Conservation (phyloP, 2,329 filamentous ascomycete species). For the Thelonectria blattea region DNA sequence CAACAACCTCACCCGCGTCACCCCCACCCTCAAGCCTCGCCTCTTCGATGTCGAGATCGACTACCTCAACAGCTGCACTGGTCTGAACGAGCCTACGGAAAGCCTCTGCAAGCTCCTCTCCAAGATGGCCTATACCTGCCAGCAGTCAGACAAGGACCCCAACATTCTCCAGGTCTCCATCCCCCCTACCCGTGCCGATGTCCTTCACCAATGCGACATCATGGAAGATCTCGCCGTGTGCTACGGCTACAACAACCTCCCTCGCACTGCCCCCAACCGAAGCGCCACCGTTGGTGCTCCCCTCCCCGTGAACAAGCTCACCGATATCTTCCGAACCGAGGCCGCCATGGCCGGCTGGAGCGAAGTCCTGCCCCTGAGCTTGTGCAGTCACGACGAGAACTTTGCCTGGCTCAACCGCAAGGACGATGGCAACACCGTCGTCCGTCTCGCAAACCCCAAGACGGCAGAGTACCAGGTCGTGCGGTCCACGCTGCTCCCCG, state of each 20-base stretch:
- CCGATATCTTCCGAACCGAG: conserved; percentile 88
- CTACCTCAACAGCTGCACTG: conserved; percentile 94
- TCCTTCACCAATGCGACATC: conserved; percentile 95
- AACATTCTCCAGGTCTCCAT: conserved; percentile 82
- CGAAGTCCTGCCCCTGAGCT: conserved; percentile 93
- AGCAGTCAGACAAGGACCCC: conserved; percentile 71
- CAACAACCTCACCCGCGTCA: conserved; percentile 81
- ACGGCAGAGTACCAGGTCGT: conserved; percentile 93
- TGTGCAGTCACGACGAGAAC: conserved; percentile 98
- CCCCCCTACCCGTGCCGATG: conserved; percentile 88
- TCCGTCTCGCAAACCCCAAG: conserved; percentile 90
- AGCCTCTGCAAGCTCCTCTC: conserved; percentile 80
- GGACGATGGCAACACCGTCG: conserved; percentile 82
- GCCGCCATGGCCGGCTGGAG: conserved; percentile 94
- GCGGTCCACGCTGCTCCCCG: conserved; percentile 83
- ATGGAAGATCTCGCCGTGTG: conserved; percentile 98
- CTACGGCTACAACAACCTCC: conserved; percentile 97
- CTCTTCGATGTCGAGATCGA: conserved; percentile 82
- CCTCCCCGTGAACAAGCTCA: conserved; percentile 90
- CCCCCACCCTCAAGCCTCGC: conserved; percentile 80
- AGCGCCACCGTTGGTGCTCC: conserved; percentile 86
- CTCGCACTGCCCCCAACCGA: conserved; percentile 84
- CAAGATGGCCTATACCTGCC: conserved; percentile 88
- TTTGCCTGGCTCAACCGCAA: conserved; percentile 92
- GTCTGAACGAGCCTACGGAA: conserved; percentile 75